Base-by-base conservation (phyloP, 2,329 filamentous ascomycete genomes). In the Samsoniella hepiali region DNA sequence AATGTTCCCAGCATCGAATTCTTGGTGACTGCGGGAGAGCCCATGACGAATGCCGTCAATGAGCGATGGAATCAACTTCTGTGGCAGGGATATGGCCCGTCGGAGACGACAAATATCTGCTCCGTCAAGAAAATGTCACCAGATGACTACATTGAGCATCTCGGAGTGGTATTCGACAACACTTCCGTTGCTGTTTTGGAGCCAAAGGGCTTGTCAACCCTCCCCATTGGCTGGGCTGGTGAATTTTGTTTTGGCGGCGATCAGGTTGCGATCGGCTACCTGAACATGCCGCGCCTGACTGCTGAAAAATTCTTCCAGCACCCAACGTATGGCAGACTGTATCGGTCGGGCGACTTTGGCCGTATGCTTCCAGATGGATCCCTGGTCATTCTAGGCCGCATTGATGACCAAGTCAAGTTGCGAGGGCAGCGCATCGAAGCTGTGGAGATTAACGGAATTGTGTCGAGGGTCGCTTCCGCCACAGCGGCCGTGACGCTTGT, bases 31-130 rank as follows among this genome's bases (percentile, higher is more conserved):
- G 89, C 91, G 1, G 93, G 93, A 3, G 93, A 97, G 74, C 84
- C 89, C 0, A 82, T 97, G 75, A 93, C 89, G 0, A 83, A 87
- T 42, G 84, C 85, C 40, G 90, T 96, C 0, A 85, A 88, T 47
- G 78, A 82, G 1, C 81, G 81, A 40, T 97, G 93, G 93, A 82
- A 81, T 0, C 81, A 78, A 45, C 82, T 87, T 15, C 79, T 97
- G 0, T 93, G 88, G 72, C 89, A 95, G 78, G 92, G 85, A 0
- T 96, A 96, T 66, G 91, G 91, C 0, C 91, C 92, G 0, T 91
- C 90, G 0, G 93, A 96, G 73, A 92, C 90, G 0, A 96, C 91
- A 1, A 96, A 96, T 67, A 93, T 96, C 27, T 96, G 91, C 75
- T 92, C 90, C 0, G 83, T 94, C 9, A 88, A 88, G 65, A 80